phyloP scores from a whole-genome alignment of 495 filamentous ascomycete species.

The Pyronema domesticum region DNA sequence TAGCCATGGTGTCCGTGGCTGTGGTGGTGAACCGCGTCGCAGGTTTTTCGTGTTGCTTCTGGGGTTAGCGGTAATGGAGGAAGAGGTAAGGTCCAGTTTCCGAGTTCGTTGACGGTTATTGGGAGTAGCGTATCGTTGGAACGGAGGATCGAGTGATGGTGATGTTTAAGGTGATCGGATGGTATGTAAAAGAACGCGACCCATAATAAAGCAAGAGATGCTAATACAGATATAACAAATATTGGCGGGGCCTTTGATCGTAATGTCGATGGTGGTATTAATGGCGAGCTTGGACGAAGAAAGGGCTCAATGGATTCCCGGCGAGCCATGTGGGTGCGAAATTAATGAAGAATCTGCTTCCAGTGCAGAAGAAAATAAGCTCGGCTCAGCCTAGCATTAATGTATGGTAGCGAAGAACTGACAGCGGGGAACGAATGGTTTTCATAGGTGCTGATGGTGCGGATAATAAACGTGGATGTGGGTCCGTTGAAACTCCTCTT shows the following conservation, averaged over 20 bases:
- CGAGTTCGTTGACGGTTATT: background rate
- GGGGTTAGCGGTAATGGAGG: background rate
- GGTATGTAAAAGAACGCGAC: background rate
- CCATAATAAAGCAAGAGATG: background rate
- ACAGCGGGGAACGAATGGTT: background rate
- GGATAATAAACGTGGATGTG: background rate
- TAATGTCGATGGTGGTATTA: background rate
- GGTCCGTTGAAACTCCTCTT: background rate
- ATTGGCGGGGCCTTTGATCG: background rate
- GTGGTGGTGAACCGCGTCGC: background rate
- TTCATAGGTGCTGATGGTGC: background rate
- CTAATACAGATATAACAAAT: background rate
- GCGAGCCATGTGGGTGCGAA: too few species aligned
- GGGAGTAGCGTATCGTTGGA: background rate
- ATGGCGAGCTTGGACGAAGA: background rate
- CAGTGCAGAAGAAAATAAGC: background rate
- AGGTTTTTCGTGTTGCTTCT: background rate
- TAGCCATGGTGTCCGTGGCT: conserved; percentile 29
- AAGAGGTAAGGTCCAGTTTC: background rate
- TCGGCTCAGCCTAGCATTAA: background rate
- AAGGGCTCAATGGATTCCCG: background rate
- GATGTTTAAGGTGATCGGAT: background rate
- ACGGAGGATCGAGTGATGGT: background rate
- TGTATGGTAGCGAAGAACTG: too few species aligned
- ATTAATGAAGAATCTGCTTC: background rate